Percentiles rank a stretch among this genome's conserved stretches.
These are phyloP conservation scores for Fusarium camptoceras DNA, from an alignment of 2,329 filamentous ascomycete genomes.

Conservation along the genomic window DNA sequence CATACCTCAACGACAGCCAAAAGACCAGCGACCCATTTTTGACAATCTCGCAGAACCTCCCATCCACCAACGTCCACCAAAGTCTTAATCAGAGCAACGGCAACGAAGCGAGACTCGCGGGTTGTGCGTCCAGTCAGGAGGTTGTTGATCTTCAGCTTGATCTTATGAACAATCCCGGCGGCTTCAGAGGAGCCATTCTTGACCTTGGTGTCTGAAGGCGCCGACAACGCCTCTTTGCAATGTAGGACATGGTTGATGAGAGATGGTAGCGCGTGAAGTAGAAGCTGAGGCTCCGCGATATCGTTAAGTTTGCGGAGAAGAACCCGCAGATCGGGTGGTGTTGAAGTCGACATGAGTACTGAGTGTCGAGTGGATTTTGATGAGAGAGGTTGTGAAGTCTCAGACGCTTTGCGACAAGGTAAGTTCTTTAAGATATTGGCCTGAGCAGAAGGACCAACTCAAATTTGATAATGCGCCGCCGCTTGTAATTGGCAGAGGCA, in stretches of 20 bases:
- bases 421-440: constrained; percentile 9
- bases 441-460: constrained; percentile 5
- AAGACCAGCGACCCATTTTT: constrained; percentile 82
- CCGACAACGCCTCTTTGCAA: constrained; percentile 71
- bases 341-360: constrained; percentile 49
- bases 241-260: constrained; percentile 71
- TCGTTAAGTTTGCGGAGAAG: constrained; percentile 78
- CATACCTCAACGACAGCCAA: constrained; percentile 78
- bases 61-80: constrained; percentile 85
- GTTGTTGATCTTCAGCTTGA: constrained; percentile 81
- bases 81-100: constrained; percentile 82
- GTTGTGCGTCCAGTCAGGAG: constrained; percentile 79
- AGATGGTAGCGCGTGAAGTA: constrained; percentile 78
- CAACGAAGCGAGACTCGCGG: constrained; percentile 80
- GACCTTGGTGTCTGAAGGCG: constrained; percentile 68
- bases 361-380: background rate
- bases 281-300: constrained; percentile 78
- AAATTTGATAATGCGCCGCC: constrained; percentile 18
- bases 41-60: constrained; percentile 79
- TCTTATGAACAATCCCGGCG: constrained; percentile 79
- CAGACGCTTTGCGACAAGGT: constrained; percentile 28
- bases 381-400: constrained; percentile 3
- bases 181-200: constrained; percentile 73
- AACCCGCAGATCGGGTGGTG: constrained; percentile 70
- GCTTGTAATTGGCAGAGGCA: background rate